Evolutionary conservation across 139 green algal genomes (phyloP), one percentile per base, ranked within the genome.

Genomic region (Coelastrella sp.): DNA sequence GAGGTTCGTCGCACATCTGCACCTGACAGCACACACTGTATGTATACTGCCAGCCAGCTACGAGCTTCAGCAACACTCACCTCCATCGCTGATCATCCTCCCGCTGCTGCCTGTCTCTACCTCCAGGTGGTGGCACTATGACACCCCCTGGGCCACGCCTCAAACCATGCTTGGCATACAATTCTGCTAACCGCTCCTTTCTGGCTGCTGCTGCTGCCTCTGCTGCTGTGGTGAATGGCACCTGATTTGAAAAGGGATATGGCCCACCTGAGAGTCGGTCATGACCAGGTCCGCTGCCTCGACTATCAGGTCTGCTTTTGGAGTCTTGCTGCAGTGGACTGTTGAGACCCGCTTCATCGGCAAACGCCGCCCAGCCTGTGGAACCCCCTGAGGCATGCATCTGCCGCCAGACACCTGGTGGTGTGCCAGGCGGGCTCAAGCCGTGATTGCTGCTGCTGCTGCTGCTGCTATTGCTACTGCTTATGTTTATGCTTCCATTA

Each of bases 101-200:
- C 48, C 37, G 75, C 75, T 82, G 75, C 51, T 69, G 75, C 75
- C 71, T 64, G 50, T 82, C 75, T 32, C 53, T 30, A 0, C 75
- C 53, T 0, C 75, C 75, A 19, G 53, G 75, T 2, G 75, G 35
- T 23, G 75, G 75, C 23, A 82, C 35, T 2, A 82, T 75, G 25
- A 74, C 62, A 8, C 62, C 78, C 8, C 78, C 78, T 17, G 78
- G 62, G 15, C 80, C 80, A 3, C 80, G 32, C n/a, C 68, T 43
- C 34, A 73, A 11, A 5, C 80, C 80, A 40, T 80, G 68, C 80
- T 72, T 71, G 5, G 80, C 51, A n/a, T 86, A 86, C 32, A 86
- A 67, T 50, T 86, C 50, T 2, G 80, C 67, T 40, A 86, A 19
- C 48, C 80, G 66, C 80, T 86, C 45, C 66, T 43, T 27, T 32